Evolutionary conservation across 1,284 basidiomycete species (phyloP).

Genomic region (Rhodotorula sp.): DNA sequence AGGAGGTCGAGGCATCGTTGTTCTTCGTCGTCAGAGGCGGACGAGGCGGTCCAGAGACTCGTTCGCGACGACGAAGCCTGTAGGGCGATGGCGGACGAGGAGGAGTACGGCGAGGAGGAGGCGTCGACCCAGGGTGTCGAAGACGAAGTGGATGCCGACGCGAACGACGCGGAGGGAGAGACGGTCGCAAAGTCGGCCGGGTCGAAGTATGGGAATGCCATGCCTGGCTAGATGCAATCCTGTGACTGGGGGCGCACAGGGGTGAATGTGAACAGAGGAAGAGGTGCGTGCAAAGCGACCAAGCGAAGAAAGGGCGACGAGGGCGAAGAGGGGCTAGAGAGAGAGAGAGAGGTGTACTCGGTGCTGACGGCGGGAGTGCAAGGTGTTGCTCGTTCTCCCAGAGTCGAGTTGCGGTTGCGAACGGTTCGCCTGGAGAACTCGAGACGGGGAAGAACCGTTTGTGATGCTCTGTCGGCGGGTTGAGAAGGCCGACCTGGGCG

Average conservation of each 20-base stretch:
- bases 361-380: background rate
- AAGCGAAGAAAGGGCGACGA: background rate
- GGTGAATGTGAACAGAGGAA: too few relatives aligned
- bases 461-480: too few relatives aligned
- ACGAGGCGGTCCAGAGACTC: constrained; percentile 1
- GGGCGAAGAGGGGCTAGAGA: background rate
- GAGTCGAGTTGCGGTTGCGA: background rate
- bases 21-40: constrained; percentile 2
- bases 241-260: too few relatives aligned
- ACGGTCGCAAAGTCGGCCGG: background rate
- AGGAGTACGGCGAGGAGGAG: constrained; percentile 4
- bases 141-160: background rate
- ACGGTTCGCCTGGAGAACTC: background rate
- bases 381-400: background rate
- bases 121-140: background rate
- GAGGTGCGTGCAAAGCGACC: background rate
- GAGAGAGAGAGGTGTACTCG: background rate
- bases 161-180: background rate
- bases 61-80: background rate
- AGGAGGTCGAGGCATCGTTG: constrained; percentile 7
- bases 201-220: background rate
- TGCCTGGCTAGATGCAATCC: background rate
- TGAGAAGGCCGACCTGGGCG: too few relatives aligned
- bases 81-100: background rate
- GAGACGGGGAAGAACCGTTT: background rate